Base-by-base conservation (phyloP, 2,329 filamentous ascomycete species). In the Botryotinia calthae region DNA sequence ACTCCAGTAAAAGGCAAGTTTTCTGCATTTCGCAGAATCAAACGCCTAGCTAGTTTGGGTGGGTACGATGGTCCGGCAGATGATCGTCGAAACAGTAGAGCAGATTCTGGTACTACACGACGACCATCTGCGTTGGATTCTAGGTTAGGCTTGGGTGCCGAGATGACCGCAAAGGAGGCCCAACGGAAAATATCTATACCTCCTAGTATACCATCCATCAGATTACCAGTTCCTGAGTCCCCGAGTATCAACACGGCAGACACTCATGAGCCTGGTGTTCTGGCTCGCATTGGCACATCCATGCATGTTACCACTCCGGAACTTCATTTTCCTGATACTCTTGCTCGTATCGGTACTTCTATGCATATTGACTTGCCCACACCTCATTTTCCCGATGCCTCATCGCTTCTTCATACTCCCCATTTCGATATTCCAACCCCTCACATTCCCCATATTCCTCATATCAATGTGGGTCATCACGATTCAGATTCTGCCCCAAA, bases 11-110 rank as follows among this genome's bases (percentile, higher is more conserved):
- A 72, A 51, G 40, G 44, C 14, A 70, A 37, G n/a, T 37, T 72
- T 8, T 69, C 65, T 22, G 56, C 71, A 25, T 62, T 72, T n/a
- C 71, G 40, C 10, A 69, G 65, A 31, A 56, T 72, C 14, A 72
- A n/a, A 37, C 31, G 56, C 7, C 65, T 72, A 46, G 65, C 65
- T 31, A 72, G 64, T 63, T 44, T 69, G 20, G 58, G 71, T 56
- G 70, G 70, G 12, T 72, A 68, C 31, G 71, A 72, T 62, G 71
- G 71, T 54, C 31, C 71, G 2, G 22, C 37, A 18, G 71, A 72
- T 70, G 65, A 63, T 37, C 42, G 4, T 40, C 40, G 44, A 5
- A 44, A 8, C 10, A 48, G 25, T 42, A 31, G 31, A 34, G 18
- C 22, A 14, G 42, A 25, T 25, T 70, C 54, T 31, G 28, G 18